Evolutionary conservation across 192 early-diverging fungal genomes (phyloP), one percentile per base, ranked within the genome.

Genomic region (Coemansia javaensis): DNA sequence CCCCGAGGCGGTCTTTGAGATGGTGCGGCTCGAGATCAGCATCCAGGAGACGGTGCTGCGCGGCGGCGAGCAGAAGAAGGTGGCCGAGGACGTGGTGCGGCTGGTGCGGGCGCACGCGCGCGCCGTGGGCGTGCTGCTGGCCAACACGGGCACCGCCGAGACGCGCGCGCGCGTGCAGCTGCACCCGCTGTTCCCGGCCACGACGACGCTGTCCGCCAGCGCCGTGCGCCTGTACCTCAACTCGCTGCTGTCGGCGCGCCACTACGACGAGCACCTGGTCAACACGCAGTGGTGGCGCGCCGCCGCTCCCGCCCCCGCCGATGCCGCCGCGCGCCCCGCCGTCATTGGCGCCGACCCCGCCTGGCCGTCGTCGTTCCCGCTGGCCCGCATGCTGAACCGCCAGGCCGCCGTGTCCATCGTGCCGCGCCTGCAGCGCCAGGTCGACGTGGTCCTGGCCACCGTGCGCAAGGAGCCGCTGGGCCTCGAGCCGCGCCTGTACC

Each of bases 221-320:
- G 69, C 69, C 2, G 64, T 78, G 41, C 76, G 76, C 0, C 34
- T 78, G 40, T 78, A 65, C 25, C 65, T 78, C 11, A 78, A 78
- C 30, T 63, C 76, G 24, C 49, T 78, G 17, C 54, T 78, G 20
- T 70, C 68, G 3, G 69, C 57, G 60, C 69, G 76, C 10, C 51
- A 39, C 2, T 73, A 69, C 40, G 76, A 78, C 44, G 69, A 72
- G 44, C 61, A 78, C 42, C 32, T 78, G 42, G 56, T 65, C 27
- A 72, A 78, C 40, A 53, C 71, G 35, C 71, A 75, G 52, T 75
- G 71, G 71, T 75, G 71, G 71, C 55, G 71, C 0, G 53, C 42
- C 9, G n/a, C n/a, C n/a, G n/a, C n/a, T n/a, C n/a, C 17, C 47
- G 5, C 16, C 54, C 1, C 7, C 45, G 13, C 23, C 31, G 2